phyloP scores from a whole-genome alignment of 768 basidiomycete species.

The Boletus reticuloceps region DNA sequence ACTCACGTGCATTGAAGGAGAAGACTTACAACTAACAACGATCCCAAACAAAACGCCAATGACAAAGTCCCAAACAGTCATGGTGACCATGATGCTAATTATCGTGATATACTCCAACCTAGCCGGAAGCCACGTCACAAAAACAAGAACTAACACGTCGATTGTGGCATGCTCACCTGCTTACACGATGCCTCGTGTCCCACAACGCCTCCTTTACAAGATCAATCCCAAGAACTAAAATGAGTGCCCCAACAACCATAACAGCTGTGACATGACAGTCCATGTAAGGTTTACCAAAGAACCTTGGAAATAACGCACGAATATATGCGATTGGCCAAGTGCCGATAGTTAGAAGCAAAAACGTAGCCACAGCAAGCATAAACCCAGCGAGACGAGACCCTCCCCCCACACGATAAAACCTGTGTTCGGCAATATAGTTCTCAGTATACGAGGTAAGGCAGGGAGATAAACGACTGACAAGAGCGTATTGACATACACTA shows the following conservation, averaged over 20 bases:
- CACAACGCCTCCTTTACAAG: conserved; percentile 94
- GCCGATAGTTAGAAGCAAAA: conserved; percentile 71
- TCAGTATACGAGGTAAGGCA: neutral
- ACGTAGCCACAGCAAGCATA: conserved; percentile 76
- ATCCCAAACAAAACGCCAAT: conserved; percentile 92
- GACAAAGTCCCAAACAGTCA: conserved; percentile 95
- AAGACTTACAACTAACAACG: conserved; percentile 74
- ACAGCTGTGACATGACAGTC: conserved; percentile 53
- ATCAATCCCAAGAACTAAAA: conserved; percentile 93
- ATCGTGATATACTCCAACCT: conserved; percentile 84
- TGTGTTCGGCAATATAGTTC: conserved; percentile 10
- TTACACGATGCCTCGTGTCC: conserved; percentile 91
- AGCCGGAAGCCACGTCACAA: conserved; percentile 7
- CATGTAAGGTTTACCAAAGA: neutral
- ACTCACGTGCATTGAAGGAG: neutral
- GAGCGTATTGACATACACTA: conserved; percentile 85
- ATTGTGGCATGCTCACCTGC: conserved; percentile 46
- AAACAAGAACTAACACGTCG: neutral
- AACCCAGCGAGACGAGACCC: conserved; percentile 80
- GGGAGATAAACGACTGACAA: conserved; percentile 46
- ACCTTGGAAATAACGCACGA: conserved; percentile 49
- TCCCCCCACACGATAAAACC: conserved; percentile 94
- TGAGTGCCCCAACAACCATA: conserved; percentile 87
- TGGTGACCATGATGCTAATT: conserved; percentile 81
- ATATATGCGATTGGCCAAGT: conserved; percentile 90